Evolutionary conservation across 768 basidiomycete genomes (phyloP).

Genomic region (Naematelia aurantialba): DNA sequence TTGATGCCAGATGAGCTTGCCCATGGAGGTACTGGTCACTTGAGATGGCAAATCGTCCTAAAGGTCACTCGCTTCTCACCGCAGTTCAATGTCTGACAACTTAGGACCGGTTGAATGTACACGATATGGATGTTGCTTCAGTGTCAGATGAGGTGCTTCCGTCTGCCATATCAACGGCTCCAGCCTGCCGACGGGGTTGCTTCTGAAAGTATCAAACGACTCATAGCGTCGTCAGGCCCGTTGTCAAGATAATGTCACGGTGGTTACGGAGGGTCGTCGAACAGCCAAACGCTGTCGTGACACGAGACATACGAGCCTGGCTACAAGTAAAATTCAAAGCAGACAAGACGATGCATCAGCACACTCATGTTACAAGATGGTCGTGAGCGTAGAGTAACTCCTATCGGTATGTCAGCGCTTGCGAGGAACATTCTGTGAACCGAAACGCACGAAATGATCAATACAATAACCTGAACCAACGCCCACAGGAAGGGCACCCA

Average conservation of each 20-base stretch:
- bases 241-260: background rate
- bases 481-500: conserved; percentile 46
- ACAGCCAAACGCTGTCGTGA: too few relatives aligned
- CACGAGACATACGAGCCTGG: background rate
- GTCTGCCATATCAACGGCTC: too few relatives aligned
- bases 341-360: conserved; percentile 8
- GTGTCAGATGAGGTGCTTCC: too few relatives aligned
- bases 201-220: background rate
- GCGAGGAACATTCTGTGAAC: background rate
- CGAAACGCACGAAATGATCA: conserved; percentile 40
- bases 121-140: background rate
- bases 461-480: conserved; percentile 35
- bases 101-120: background rate
- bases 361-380: conserved; percentile 34
- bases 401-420: conserved; percentile 9
- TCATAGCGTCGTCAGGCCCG: background rate
- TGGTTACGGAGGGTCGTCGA: too few relatives aligned
- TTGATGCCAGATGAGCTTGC: conserved; percentile 35
- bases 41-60: too few relatives aligned
- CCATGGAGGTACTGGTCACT: conserved; percentile 29
- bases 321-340: background rate
- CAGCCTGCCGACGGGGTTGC: background rate
- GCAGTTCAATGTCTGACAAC: too few relatives aligned
- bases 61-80: too few relatives aligned
- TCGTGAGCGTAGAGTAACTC: conserved; percentile 41